These are phyloP conservation scores for Cryptococcus wingfieldii DNA, from an alignment of 1,284 basidiomycete species.

Conservation along the genomic window DNA sequence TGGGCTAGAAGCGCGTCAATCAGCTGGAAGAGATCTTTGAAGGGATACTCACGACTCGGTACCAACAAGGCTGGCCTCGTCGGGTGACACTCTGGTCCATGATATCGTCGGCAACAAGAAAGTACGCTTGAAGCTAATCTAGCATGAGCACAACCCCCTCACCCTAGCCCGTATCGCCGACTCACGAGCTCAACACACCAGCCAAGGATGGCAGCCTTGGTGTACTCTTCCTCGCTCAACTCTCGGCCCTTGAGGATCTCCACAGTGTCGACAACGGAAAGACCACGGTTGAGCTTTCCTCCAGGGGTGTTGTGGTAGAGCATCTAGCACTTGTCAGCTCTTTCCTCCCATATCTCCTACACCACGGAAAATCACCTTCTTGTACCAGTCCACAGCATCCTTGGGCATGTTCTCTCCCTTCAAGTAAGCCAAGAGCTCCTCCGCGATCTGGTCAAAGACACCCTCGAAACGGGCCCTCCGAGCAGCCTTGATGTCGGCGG, in stretches of 20 bases:
- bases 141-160: background rate
- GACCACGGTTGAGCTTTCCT: constrained; percentile 91
- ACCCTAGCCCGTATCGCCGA: constrained; percentile 15
- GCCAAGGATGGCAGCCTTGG: constrained; percentile 82
- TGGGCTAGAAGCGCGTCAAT: constrained; percentile 43
- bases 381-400: constrained; percentile 78
- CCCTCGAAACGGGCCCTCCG: constrained; percentile 42
- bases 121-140: constrained; percentile 87
- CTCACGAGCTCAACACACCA: constrained; percentile 93
- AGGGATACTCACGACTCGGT: constrained; percentile 56
- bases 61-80: constrained; percentile 98
- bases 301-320: constrained; percentile 93
- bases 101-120: constrained; percentile 96
- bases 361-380: constrained; percentile 55
- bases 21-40: background rate
- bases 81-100: constrained; percentile 83
- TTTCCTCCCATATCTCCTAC: background rate
- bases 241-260: constrained; percentile 74
- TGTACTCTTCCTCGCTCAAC: constrained; percentile 72
- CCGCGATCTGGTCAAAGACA: constrained; percentile 55
- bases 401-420: constrained; percentile 68
- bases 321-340: constrained; percentile 55
- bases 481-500: constrained; percentile 26
- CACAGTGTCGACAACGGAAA: constrained; percentile 90
- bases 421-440: constrained; percentile 62